Evolutionary conservation across 2,329 filamentous ascomycete genomes (phyloP).

Genomic region (Botrytis galanthina): DNA sequence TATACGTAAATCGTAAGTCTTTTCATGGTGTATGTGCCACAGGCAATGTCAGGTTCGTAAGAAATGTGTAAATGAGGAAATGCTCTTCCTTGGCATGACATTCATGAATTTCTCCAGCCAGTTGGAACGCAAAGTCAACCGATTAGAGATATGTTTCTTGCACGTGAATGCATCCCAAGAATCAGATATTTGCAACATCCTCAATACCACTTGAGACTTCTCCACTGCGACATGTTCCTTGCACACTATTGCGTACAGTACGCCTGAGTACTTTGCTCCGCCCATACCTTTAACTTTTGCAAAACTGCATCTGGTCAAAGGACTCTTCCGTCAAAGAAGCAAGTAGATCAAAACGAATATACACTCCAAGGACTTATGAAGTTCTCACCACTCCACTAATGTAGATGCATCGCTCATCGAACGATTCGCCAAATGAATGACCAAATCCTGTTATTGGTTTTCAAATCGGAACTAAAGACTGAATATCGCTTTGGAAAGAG

Average conservation of each 20-base stretch:
- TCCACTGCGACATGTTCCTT: not conserved
- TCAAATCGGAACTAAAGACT: not conserved
- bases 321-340: not conserved
- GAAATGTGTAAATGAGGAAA: not conserved
- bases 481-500: not conserved
- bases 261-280: not conserved
- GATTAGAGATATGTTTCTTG: not conserved
- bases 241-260: not conserved
- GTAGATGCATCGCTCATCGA: not conserved
- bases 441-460: not conserved
- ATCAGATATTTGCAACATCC: not conserved
- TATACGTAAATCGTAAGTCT: not conserved
- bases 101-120: not conserved
- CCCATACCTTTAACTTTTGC: not conserved
- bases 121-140: not conserved
- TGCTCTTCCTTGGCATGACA: not conserved
- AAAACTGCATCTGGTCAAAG: not conserved
- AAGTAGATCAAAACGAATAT: not conserved
- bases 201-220: slow-evolving; percentile 6
- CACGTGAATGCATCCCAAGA: not conserved
- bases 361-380: not conserved
- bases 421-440: not conserved
- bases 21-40: not conserved
- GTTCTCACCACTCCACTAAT: not conserved
- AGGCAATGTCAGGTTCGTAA: not conserved